These are phyloP conservation scores for Myochromella boudieri DNA, from an alignment of 768 basidiomycete species.

Conservation along the genomic window DNA sequence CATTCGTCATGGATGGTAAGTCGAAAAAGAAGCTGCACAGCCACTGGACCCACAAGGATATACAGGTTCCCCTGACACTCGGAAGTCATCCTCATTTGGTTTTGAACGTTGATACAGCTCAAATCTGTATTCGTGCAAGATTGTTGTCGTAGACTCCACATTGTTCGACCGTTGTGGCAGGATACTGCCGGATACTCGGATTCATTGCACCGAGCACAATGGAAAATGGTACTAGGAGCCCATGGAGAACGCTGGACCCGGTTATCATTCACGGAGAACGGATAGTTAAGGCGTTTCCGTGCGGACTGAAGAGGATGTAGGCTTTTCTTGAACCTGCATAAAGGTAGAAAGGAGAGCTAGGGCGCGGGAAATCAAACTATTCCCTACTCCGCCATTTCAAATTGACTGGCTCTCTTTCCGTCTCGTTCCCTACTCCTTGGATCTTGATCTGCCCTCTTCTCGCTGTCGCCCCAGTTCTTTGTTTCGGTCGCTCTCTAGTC, in stretches of 20 bases:
- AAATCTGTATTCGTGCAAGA: background rate
- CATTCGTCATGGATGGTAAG: no score
- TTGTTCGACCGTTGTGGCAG: constrained; percentile 29
- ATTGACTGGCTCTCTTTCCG: constrained; percentile 20
- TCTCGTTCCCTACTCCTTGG: constrained; percentile 14
- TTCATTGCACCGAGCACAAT: constrained; percentile 22
- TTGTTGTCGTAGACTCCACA: constrained; percentile 16
- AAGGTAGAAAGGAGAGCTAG: constrained; percentile 17
- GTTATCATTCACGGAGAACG: background rate
- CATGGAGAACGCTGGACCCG: background rate
- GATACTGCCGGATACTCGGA: constrained; percentile 4
- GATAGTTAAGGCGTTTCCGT: background rate
- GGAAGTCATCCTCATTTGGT: constrained; percentile 12
- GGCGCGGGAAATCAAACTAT: constrained; percentile 36
- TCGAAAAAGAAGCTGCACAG: constrained; percentile 28
- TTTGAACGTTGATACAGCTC: constrained; percentile 12
- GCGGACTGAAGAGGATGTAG: constrained; percentile 6
- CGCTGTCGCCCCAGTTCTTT: constrained; percentile 35
- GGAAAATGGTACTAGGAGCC: constrained; percentile 6
- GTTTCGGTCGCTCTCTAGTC: constrained; percentile 38
- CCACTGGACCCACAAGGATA: constrained; percentile 45
- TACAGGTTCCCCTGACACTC: constrained; percentile 29
- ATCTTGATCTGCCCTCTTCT: constrained; percentile 16
- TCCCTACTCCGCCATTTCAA: constrained; percentile 39
- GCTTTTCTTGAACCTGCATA: constrained; percentile 12